These are phyloP conservation scores for Aspergillus terreus DNA, from an alignment of 2,329 filamentous ascomycete genomes.

Conservation along the genomic window DNA sequence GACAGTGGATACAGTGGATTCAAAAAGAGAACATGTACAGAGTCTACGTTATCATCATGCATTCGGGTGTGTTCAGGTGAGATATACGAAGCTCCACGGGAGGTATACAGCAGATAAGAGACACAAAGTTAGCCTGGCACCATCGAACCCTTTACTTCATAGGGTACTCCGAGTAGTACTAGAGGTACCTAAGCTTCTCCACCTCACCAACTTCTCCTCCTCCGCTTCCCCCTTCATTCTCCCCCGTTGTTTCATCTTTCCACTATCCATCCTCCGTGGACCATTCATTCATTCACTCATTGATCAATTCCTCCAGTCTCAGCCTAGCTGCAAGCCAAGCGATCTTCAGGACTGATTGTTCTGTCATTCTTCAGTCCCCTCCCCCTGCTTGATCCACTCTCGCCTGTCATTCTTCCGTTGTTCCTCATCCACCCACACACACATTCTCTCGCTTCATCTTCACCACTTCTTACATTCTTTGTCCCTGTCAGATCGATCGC, in stretches of 20 bases:
- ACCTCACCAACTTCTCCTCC: background rate
- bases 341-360: background rate
- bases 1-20: no score
- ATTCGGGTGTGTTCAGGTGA: no score
- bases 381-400: background rate
- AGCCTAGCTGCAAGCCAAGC: no score
- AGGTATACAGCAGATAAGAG: no score
- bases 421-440: background rate
- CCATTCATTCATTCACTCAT: background rate
- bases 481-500: background rate
- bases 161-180: no score
- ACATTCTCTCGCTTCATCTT: no score
- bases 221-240: background rate
- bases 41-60: no score
- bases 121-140: no score
- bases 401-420: background rate
- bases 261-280: background rate
- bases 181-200: no score
- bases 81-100: no score
- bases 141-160: no score
- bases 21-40: no score
- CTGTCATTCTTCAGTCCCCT: background rate
- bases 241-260: constrained; percentile 1
- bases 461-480: background rate
- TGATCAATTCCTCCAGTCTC: background rate